Base-by-base conservation (phyloP, 345 rosid genomes). In the Salix suchowensis region DNA sequence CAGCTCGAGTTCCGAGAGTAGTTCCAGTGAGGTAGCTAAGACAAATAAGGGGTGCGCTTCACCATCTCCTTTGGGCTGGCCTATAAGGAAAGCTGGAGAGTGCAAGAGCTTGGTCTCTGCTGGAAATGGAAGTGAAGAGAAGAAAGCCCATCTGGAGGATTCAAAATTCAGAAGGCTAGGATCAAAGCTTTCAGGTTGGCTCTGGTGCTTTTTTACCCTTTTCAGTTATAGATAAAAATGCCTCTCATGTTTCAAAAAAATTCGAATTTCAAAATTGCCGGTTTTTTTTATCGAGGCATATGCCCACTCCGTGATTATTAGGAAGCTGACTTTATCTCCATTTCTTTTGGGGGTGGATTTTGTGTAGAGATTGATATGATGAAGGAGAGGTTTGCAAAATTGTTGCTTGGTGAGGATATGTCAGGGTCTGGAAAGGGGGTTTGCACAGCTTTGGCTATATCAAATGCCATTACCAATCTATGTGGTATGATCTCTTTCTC, bases 331-430 rank as follows among this genome's bases (percentile, higher is more conserved):
- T 16, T 32, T 39, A 4, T 14, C 42, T 13, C 44, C 26, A 21
- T 11, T 7, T 36, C 21, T 21, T 23, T 23, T 68, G 14, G 48
- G 70, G 66, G 16, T 23, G 14, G 39, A 36, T 77, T 39, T 36
- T 50, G 21, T 84, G 46, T 73, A 96, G 99, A 91, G 82, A 79
- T 96, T 70, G 98, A 96, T 72, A 84, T 96, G 98, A 94, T 96
- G 93, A 94, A 94, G 82, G 99, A 94, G 78, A 92, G 97, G 77
- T 96, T 94, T 82, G 88, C 97, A 46, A 96, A 96, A 79, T 78
- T 96, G 85, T 76, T 96, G 76, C 99, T 96, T 70, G 99, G 98
- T 13, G 99, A 96, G 81, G 99, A 96, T 76, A 96, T 96, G 99
- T 94, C 99, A 15, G 99, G 99, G 75, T 87, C 89, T 76, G 99